A percentile compares a stretch with the other conserved stretches of the same genome.
phyloP scores from a whole-genome alignment of 352 stramenopile species.

The Phytophthora podocarpi region DNA sequence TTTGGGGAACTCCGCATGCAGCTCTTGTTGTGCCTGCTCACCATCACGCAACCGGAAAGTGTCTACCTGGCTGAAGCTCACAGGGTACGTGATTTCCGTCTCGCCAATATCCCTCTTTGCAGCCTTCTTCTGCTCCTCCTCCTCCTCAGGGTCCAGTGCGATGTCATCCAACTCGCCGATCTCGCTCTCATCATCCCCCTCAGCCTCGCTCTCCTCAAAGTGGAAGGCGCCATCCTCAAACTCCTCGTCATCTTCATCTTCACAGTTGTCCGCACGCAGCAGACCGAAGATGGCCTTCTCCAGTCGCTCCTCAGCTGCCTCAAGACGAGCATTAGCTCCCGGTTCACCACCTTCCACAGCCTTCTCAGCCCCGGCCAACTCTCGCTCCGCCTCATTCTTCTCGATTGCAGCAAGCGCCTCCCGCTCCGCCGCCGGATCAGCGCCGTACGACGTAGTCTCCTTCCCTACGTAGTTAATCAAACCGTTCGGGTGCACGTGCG shows the following conservation, averaged over 20 bases:
- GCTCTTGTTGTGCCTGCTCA: constrained; percentile 27
- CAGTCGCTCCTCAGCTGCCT: constrained; percentile 60
- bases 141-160: constrained; percentile 48
- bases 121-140: constrained; percentile 30
- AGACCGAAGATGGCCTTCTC: constrained; percentile 81
- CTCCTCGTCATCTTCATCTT: constrained; percentile 45
- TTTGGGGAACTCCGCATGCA: constrained; percentile 63
- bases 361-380: constrained; percentile 62
- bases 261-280: constrained; percentile 63
- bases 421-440: constrained; percentile 60
- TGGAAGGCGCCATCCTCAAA: constrained; percentile 59
- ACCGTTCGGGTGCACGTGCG: constrained; percentile 93
- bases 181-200: constrained; percentile 53
- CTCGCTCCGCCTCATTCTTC: constrained; percentile 62
- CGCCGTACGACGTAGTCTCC: constrained; percentile 81
- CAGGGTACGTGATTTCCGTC: constrained; percentile 65
- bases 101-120: constrained; percentile 39
- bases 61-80: constrained; percentile 83
- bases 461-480: constrained; percentile 95
- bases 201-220: constrained; percentile 69
- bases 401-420: constrained; percentile 65
- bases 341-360: constrained; percentile 54
- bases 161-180: constrained; percentile 56
- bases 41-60: constrained; percentile 44
- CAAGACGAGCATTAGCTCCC: constrained; percentile 52